Conservation (phyloP, 805 yeast species). For the Barnettozyma vustinii region DNA sequence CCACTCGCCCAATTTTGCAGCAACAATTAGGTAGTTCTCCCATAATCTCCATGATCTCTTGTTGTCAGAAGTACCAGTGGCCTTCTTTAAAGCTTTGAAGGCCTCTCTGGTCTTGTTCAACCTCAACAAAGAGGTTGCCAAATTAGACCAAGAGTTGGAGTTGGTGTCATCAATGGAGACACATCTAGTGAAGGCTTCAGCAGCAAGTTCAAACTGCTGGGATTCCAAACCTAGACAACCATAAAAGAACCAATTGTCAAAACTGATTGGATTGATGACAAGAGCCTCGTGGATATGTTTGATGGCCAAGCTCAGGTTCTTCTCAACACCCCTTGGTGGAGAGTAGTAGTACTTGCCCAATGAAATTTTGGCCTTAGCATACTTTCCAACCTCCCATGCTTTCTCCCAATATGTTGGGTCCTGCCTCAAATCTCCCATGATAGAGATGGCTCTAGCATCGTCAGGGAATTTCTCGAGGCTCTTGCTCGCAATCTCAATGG, state of each 20-base stretch:
- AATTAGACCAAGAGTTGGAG: constrained; percentile 85
- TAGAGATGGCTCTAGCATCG: constrained; percentile 79
- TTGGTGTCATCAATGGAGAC: constrained; percentile 78
- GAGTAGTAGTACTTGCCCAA: constrained; percentile 66
- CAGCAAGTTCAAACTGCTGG: constrained; percentile 65
- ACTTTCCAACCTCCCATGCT: constrained; percentile 83
- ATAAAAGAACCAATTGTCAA: constrained; percentile 85
- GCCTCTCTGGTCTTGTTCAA: constrained; percentile 70
- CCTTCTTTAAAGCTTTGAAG: constrained; percentile 76
- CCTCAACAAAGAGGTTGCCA: constrained; percentile 72
- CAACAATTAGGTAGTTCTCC: constrained; percentile 81
- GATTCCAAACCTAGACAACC: constrained; percentile 86
- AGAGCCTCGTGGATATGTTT: constrained; percentile 71
- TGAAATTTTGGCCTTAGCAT: constrained; percentile 81
- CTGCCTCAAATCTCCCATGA: constrained; percentile 78
- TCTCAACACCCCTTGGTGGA: constrained; percentile 57
- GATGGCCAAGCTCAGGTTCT: constrained; percentile 50
- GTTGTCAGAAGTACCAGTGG: constrained; percentile 62
- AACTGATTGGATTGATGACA: constrained; percentile 63
- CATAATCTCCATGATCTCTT: constrained; percentile 83
- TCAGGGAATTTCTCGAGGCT: constrained; percentile 54
- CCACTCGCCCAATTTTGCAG: constrained; percentile 83
- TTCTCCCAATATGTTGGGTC: constrained; percentile 75
- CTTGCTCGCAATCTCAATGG: constrained; percentile 50
- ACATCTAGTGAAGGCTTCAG: constrained; percentile 90